Evolutionary conservation across 106 monocot species (phyloP), one percentile per base, ranked within the genome.

Genomic region (Platanthera zijinensis): DNA sequence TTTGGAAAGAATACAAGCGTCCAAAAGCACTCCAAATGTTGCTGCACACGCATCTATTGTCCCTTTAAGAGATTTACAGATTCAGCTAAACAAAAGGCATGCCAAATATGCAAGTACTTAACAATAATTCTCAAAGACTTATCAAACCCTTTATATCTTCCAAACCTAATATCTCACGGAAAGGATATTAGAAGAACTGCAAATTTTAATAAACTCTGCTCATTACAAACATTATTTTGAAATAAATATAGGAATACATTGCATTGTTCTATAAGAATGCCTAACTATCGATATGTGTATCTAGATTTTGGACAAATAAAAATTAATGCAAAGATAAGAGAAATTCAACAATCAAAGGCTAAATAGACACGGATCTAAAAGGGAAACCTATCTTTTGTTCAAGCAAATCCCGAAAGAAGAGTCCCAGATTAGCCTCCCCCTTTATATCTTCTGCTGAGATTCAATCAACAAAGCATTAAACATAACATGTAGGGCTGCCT

Each of bases 401-500:
- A 48, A 50, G 49, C 39, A 6, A 71, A 49, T 5, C 48, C 49
- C 6, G 18, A 18, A 48, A 71, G 49, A 71, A 71, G 71, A 6
- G 1, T 69, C 15, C 21, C 69, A 69, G 5, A 50, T 9, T 49
- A 48, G 49, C 18, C 15, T 3, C 3, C 47, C 8, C 8, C 8
- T 51, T 89, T 83, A 84, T 45, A 84, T 62, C 48, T 53, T 39
- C 73, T 89, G 85, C 46, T 85, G 84, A 12, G 94, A 94, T 77
- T 89, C 88, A 1, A 85, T 76, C 71, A 91, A 74, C 73, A 95
- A 47, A 14, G 90, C 89, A 79, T 94, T 94, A 15, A 99, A 85
- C 91, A 99, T 86, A 54, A 99, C 73, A 13, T 99, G 93, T 28
- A 99, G 74, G 1, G 88, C 88, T 0, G 97, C 91, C 52, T 99